These are phyloP conservation scores for Aphanoascus verrucosus DNA, from an alignment of 2,329 filamentous ascomycete genomes.

Conservation along the genomic window DNA sequence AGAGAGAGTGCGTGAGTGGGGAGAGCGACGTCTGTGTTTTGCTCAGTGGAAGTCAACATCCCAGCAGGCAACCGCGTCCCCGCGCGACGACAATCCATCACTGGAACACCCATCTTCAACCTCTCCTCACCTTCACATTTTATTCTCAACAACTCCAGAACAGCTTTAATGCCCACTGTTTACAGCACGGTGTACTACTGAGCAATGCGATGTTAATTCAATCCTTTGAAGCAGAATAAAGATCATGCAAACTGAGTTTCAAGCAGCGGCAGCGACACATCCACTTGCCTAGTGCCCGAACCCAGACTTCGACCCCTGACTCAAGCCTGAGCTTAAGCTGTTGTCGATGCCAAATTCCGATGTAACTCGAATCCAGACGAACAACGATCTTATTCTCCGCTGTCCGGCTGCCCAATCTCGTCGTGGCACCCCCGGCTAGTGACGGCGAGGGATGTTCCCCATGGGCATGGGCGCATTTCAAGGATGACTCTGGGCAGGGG, in stretches of 20 bases:
- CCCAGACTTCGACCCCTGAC: not conserved
- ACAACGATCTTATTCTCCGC: not conserved
- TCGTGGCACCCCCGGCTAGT: conserved; percentile 1
- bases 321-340: not conserved
- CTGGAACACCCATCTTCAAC: too few species aligned
- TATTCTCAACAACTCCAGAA: too few species aligned
- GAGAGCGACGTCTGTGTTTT: not conserved
- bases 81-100: too few species aligned
- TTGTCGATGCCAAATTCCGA: not conserved
- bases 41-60: too few species aligned
- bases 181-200: too few species aligned
- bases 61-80: too few species aligned
- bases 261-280: not conserved
- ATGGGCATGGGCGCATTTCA: conserved; percentile 3
- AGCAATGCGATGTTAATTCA: too few species aligned
- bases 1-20: too few species aligned
- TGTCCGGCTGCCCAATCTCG: not conserved
- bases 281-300: not conserved
- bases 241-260: not conserved
- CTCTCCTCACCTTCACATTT: too few species aligned
- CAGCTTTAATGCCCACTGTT: too few species aligned
- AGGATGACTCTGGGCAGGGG: not conserved
- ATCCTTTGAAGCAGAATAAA: not conserved
- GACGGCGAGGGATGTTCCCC: conserved; percentile 1
- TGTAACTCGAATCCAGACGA: conserved; percentile 2